Conservation (phyloP, 345 rosid species). For the Gossypium mustelinum region DNA sequence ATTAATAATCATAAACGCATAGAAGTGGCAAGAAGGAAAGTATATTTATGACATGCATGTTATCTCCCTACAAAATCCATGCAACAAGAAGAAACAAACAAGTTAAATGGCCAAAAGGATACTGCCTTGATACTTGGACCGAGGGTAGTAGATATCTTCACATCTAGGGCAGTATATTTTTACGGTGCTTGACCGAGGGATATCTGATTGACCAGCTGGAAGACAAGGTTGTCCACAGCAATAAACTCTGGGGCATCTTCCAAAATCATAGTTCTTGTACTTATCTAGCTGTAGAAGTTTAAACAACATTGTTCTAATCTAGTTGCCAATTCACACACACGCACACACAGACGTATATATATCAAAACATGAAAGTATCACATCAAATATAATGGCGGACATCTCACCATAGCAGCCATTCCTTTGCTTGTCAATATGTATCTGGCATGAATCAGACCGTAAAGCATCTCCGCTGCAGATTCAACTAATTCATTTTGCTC, state of each 20-base stretch:
- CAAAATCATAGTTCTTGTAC: conserved; percentile 92
- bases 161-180: conserved; percentile 92
- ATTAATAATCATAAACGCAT: neutral
- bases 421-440: conserved; percentile 94
- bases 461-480: conserved; percentile 99
- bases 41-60: neutral
- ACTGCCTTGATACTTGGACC: conserved; percentile 97
- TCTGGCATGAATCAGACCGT: conserved; percentile 92
- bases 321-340: neutral
- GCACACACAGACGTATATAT: neutral
- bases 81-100: neutral
- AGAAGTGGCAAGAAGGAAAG: neutral
- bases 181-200: conserved; percentile 85
- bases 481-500: conserved; percentile 93
- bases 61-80: neutral
- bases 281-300: conserved; percentile 61
- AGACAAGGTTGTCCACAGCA: conserved; percentile 97
- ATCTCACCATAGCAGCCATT: conserved; percentile 84
- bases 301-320: conserved; percentile 1
- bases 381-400: conserved; percentile 10
- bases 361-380: neutral
- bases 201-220: conserved; percentile 86
- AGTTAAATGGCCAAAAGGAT: conserved; percentile 47
- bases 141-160: conserved; percentile 83
- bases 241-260: conserved; percentile 95